Evolutionary conservation across 2,329 filamentous ascomycete genomes (phyloP), one percentile per base, ranked within the genome.

Genomic region (Pseudogymnoascus sp.): DNA sequence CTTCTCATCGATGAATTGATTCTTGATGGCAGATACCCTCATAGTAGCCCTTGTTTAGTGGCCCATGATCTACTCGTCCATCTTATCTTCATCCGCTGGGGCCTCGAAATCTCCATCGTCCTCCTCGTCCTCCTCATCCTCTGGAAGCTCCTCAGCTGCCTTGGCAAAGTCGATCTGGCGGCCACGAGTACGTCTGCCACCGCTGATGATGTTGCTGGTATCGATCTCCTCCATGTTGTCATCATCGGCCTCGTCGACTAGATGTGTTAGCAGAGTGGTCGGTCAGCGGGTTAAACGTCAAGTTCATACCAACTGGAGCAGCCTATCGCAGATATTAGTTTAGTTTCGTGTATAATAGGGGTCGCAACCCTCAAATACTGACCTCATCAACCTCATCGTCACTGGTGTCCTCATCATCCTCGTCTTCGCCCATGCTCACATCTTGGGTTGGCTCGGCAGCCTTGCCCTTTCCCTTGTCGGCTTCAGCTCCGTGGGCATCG

Each of bases 101-200:
- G 84, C 85, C 73, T 87, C 79, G 74, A 88, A 88, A 69, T 80
- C 79, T 23, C 84, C 85, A 53, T 89, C 89, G 0, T 95, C 89
- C 50, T 92, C 91, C 31, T 93, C 87, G 13, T 91, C 89, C 4
- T 93, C 89, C 7, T 90, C 87, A n/a, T 86, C 84, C 67, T 82
- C 84, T 57, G 84, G 86, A 71, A 89, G 84, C 76, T 96, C 87
- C 77, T 89, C 83, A 26, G 91, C 91, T 19, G 93, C 93, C 80
- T 96, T 92, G 72, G 89, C 89, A 78, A 91, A 97, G 82, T 97
- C 91, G 75, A 97, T 97, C 73, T 87, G 83, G 77, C 91, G 90
- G 74, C 93, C 93, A 73, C 93, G 93, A 67, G 93, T 97, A 77
- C 95, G 93, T 71, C 87, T 85, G 67, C 88, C 88, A 68, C 82